Percentiles rank a stretch among this genome's conserved stretches.
phyloP scores from a whole-genome alignment of 139 green algal species.

The Chlorella sorokiniana region DNA sequence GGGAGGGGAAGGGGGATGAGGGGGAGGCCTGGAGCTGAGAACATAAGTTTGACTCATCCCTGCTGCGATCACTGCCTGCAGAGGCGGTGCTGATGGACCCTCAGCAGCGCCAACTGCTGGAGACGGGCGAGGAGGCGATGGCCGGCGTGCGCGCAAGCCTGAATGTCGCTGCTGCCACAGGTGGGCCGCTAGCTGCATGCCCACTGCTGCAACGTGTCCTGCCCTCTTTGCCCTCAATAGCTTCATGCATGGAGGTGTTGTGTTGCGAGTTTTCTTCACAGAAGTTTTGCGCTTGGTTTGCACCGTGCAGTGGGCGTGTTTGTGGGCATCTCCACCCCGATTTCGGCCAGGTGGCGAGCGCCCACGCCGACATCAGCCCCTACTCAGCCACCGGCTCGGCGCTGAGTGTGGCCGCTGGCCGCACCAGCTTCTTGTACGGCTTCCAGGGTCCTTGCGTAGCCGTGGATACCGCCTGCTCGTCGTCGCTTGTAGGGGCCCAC shows the following conservation, averaged over 20 bases:
- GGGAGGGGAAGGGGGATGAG: too few relatives aligned
- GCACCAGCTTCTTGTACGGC: slow-evolving; percentile 81
- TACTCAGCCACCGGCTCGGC: slow-evolving; percentile 41
- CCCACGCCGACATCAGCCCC: neutral
- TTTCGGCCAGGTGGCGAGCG: neutral
- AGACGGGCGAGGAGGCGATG: slow-evolving; percentile 49
- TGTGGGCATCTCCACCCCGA: slow-evolving; percentile 61
- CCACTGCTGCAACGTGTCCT: slow-evolving; percentile 5
- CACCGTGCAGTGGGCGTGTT: slow-evolving; percentile 53
- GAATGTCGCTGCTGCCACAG: slow-evolving; percentile 49
- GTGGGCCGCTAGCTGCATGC: slow-evolving; percentile 66
- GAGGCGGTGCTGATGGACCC: slow-evolving; percentile 80
- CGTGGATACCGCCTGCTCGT: slow-evolving; percentile 85
- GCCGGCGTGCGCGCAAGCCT: slow-evolving; percentile 18
- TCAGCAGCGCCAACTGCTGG: slow-evolving; percentile 84
- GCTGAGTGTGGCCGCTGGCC: slow-evolving; percentile 75
- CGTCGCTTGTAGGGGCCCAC: slow-evolving; percentile 76
- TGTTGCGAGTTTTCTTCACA: neutral
- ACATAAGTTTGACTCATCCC: neutral
- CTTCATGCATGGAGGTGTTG: too few relatives aligned
- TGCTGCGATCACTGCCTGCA: neutral
- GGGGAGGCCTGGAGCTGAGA: too few relatives aligned
- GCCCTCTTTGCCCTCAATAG: slow-evolving; percentile 75
- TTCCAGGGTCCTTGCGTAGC: slow-evolving; percentile 68
- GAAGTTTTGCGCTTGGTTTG: neutral